Evolutionary conservation across 495 filamentous ascomycete genomes (phyloP).

Genomic region (Beverwykella pulmonaria): DNA sequence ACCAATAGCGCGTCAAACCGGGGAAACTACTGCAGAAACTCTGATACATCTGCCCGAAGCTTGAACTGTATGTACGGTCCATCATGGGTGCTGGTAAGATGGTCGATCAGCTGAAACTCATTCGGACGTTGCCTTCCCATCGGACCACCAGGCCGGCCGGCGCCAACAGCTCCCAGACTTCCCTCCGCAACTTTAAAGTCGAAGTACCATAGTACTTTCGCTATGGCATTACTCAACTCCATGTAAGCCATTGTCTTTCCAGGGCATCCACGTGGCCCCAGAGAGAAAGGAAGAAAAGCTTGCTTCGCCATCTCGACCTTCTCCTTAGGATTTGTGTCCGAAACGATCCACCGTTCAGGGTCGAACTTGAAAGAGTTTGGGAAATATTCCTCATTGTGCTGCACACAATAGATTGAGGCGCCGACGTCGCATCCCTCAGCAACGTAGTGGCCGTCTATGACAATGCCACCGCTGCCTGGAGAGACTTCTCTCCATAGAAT

Average conservation of each 20-base stretch:
- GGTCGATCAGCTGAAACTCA: conserved; percentile 23
- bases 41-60: neutral
- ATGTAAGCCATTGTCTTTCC: conserved; percentile 34
- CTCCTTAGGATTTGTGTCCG: neutral
- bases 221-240: conserved; percentile 20
- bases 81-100: conserved; percentile 5
- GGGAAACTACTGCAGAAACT: too few relatives aligned
- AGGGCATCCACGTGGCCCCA: conserved; percentile 26
- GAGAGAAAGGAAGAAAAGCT: conserved; percentile 29
- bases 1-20: too few relatives aligned
- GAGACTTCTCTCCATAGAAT: neutral
- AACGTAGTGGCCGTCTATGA: conserved; percentile 34
- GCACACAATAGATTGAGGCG: conserved; percentile 37
- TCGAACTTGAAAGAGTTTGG: conserved; percentile 34
- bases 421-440: conserved; percentile 41
- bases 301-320: neutral
- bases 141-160: neutral
- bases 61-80: conserved; percentile 23
- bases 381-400: conserved; percentile 41
- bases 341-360: conserved; percentile 41
- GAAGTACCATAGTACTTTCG: conserved; percentile 22
- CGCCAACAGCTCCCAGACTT: conserved; percentile 44
- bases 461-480: conserved; percentile 15
- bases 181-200: neutral
- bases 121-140: conserved; percentile 14